phyloP scores from a whole-genome alignment of 164 flowering plant species.

The Aristolochia fimbriata region DNA sequence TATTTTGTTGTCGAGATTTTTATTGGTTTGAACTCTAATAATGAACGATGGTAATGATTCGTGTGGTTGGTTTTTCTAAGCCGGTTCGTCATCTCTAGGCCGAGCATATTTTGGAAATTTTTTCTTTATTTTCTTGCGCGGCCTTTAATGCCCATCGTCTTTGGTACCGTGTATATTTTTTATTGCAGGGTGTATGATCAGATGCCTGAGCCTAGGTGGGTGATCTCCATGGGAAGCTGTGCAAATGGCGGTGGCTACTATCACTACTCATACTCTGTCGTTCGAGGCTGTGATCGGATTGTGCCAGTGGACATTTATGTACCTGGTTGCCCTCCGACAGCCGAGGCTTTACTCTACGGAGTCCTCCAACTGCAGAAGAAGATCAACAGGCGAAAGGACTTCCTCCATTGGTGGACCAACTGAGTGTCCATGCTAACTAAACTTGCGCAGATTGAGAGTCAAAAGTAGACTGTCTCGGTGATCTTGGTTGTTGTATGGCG shows the following conservation, averaged over 20 bases:
- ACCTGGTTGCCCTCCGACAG: conserved; percentile 98
- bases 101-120: too few relatives aligned
- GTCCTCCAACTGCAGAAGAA: conserved; percentile 95
- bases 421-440: conserved; percentile 16
- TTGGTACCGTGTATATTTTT: too few relatives aligned
- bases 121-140: too few relatives aligned
- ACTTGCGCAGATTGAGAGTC: background rate
- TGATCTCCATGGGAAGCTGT: conserved; percentile 98
- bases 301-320: conserved; percentile 98
- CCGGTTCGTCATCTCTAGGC: too few relatives aligned
- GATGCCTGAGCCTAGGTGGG: conserved; percentile 99
- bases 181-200: conserved; percentile 90
- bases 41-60: too few relatives aligned
- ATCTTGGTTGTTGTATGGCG: too few relatives aligned
- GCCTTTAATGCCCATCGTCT: too few relatives aligned
- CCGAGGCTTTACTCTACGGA: conserved; percentile 94
- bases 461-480: too few relatives aligned
- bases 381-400: conserved; percentile 91
- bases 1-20: too few relatives aligned
- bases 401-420: conserved; percentile 91
- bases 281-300: conserved; percentile 92
- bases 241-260: conserved; percentile 99
- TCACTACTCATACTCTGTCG: conserved; percentile 97
- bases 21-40: too few relatives aligned
- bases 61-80: too few relatives aligned